Conservation (phyloP, 768 basidiomycete species). For the Hericium erinaceus region DNA sequence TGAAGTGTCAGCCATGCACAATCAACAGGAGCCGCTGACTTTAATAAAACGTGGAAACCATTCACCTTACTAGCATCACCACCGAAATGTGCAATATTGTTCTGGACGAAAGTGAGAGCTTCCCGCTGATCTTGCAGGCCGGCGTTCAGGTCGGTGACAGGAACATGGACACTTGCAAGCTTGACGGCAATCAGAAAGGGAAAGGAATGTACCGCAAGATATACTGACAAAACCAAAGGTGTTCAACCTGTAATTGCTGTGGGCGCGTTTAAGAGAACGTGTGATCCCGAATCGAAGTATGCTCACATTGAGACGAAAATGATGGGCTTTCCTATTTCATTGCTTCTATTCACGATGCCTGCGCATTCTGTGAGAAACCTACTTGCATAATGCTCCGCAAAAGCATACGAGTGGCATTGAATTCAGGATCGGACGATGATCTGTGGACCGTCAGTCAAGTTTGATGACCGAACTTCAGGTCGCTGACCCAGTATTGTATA, state of each 20-base stretch:
- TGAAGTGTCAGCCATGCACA: conserved; percentile 8
- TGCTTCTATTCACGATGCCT: conserved; percentile 44
- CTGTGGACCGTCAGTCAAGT: conserved; percentile 18
- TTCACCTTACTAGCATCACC: conserved; percentile 37
- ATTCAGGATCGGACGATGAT: conserved; percentile 31
- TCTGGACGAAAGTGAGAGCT: conserved; percentile 48
- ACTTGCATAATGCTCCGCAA: too few species aligned
- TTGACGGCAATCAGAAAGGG: conserved; percentile 8
- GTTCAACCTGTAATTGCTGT: conserved; percentile 47
- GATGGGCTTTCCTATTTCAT: conserved; percentile 39
- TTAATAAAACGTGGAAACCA: background rate
- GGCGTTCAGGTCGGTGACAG: conserved; percentile 30
- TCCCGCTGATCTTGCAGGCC: conserved; percentile 41
- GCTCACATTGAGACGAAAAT: conserved; percentile 44
- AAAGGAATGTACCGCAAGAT: background rate
- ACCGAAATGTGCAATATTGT: conserved; percentile 44
- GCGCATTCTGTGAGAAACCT: background rate
- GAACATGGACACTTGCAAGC: conserved; percentile 36
- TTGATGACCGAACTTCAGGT: conserved; percentile 23
- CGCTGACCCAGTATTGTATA: conserved; percentile 36
- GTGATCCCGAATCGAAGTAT: background rate
- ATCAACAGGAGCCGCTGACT: too few species aligned
- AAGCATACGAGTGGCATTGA: conserved; percentile 38
- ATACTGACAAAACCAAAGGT: conserved; percentile 41
- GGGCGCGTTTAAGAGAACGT: background rate